phyloP scores from a whole-genome alignment of 2,329 filamentous ascomycete species.

The Myriosclerotinia scirpicola region DNA sequence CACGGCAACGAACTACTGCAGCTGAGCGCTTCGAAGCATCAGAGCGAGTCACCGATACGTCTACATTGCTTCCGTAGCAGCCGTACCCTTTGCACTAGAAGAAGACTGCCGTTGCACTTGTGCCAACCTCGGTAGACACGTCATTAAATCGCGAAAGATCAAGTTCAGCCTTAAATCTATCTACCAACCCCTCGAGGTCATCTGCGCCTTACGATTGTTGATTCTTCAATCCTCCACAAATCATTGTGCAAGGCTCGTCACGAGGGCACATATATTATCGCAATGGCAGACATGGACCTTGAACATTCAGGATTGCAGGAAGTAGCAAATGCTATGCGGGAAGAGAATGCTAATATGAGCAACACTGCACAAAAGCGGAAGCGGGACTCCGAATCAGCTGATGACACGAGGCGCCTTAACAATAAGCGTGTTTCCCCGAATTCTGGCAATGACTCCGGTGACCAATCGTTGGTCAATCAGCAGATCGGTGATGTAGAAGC shows the following conservation, averaged over 20 bases:
- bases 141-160: constrained; percentile 36
- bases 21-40: constrained; percentile 39
- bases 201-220: constrained; percentile 36
- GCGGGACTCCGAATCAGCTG: constrained; percentile 41
- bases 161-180: constrained; percentile 38
- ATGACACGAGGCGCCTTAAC: constrained; percentile 39
- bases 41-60: constrained; percentile 32
- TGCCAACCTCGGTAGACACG: constrained; percentile 40
- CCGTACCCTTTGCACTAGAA: constrained; percentile 30
- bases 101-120: constrained; percentile 35
- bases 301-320: constrained; percentile 42
- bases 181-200: constrained; percentile 40
- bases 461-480: constrained; percentile 31
- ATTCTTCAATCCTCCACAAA: constrained; percentile 32
- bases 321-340: constrained; percentile 42
- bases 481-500: constrained; percentile 38
- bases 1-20: constrained; percentile 39
- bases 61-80: constrained; percentile 30
- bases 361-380: constrained; percentile 40
- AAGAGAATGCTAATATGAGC: constrained; percentile 34
- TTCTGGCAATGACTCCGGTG: constrained; percentile 33
- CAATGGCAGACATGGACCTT: constrained; percentile 42
- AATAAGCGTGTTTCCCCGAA: constrained; percentile 42
- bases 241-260: constrained; percentile 36
- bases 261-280: constrained; percentile 27